Evolutionary conservation across 331 rosid genomes (phyloP).

Genomic region (Telfairia occidentalis): DNA sequence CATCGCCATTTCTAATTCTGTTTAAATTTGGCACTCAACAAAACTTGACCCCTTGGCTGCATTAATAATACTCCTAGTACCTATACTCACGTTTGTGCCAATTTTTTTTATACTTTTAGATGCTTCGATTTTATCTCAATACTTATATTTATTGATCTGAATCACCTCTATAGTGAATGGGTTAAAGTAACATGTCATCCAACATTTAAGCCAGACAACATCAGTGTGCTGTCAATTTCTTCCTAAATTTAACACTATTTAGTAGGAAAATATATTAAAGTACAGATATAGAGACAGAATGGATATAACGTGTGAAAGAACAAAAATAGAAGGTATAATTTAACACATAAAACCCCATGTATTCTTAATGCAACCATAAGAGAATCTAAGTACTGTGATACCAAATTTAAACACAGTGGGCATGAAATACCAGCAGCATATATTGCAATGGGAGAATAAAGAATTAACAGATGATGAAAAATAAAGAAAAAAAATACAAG

Average conservation of each 20-base stretch:
- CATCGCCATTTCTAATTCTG: background rate
- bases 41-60: background rate
- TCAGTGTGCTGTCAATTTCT: background rate
- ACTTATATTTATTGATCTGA: background rate
- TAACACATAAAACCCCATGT: background rate
- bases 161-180: background rate
- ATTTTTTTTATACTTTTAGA: background rate
- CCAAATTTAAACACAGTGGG: background rate
- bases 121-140: background rate
- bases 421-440: background rate
- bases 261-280: background rate
- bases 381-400: background rate
- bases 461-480: background rate
- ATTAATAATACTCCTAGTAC: background rate
- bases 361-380: background rate
- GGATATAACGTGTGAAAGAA: background rate
- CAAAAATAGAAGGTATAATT: background rate
- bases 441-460: background rate
- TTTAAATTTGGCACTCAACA: background rate
- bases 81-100: background rate
- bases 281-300: background rate
- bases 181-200: background rate
- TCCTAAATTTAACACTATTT: background rate
- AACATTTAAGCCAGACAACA: background rate
- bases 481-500: background rate